A percentile compares a stretch with the other conserved stretches of the same genome.
phyloP scores from a whole-genome alignment of 2,329 filamentous ascomycete species.

The Fusarium euwallaceae region DNA sequence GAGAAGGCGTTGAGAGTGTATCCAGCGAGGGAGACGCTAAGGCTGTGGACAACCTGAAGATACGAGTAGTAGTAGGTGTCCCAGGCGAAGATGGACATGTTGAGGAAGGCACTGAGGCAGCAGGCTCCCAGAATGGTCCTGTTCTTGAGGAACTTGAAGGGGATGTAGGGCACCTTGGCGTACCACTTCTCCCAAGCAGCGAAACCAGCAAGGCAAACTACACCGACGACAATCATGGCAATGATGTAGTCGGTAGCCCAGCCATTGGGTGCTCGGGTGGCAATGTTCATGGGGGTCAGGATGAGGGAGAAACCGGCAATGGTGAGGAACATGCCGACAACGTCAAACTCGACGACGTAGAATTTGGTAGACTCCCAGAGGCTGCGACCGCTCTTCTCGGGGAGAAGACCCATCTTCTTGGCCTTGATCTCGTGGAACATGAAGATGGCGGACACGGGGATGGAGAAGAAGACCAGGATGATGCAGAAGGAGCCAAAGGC shows the following conservation, averaged over 20 bases:
- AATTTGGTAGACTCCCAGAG: slow-evolving; percentile 57
- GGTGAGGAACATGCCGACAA: slow-evolving; percentile 66
- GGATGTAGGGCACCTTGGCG: slow-evolving; percentile 59
- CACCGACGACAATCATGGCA: slow-evolving; percentile 68
- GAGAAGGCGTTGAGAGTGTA: slow-evolving; percentile 63
- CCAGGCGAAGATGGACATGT: slow-evolving; percentile 56
- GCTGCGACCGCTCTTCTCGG: slow-evolving; percentile 57
- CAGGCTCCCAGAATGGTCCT: slow-evolving; percentile 64
- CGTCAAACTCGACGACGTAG: slow-evolving; percentile 46
- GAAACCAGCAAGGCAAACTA: slow-evolving; percentile 62
- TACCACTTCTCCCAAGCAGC: slow-evolving; percentile 69
- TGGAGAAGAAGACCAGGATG: slow-evolving; percentile 69
- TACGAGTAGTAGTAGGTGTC: slow-evolving; percentile 65
- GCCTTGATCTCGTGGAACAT: slow-evolving; percentile 69
- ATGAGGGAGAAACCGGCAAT: slow-evolving; percentile 66
- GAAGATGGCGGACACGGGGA: slow-evolving; percentile 70
- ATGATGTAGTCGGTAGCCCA: slow-evolving; percentile 66
- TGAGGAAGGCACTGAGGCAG: slow-evolving; percentile 54
- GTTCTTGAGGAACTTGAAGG: slow-evolving; percentile 62
- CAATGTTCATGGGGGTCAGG: slow-evolving; percentile 73
- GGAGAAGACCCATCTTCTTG: slow-evolving; percentile 61
- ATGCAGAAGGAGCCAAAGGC: slow-evolving; percentile 74
- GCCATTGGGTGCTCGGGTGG: slow-evolving; percentile 53
- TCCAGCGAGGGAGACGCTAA: slow-evolving; percentile 60
- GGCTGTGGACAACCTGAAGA: slow-evolving; percentile 64